Percentiles rank a stretch among this genome's conserved stretches.
These are phyloP conservation scores for Phlebiopsis flavidoalba DNA, from an alignment of 768 basidiomycete species.

Conservation along the genomic window DNA sequence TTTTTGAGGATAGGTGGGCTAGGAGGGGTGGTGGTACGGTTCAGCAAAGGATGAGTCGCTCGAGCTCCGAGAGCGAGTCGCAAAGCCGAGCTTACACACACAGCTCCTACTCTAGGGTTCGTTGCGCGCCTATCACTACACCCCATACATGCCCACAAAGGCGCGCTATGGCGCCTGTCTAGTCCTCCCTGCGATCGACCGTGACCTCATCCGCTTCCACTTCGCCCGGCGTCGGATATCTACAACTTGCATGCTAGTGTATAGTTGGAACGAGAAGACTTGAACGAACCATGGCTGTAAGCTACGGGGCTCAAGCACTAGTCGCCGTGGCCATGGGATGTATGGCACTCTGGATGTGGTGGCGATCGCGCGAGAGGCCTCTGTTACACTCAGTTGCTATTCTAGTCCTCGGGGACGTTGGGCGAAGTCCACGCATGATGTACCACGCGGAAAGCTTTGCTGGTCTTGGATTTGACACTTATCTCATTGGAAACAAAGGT, in stretches of 20 bases:
- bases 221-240: background rate
- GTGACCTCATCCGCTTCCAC: background rate
- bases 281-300: background rate
- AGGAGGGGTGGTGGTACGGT: background rate
- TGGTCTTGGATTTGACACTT: conserved; percentile 68
- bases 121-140: background rate
- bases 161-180: background rate
- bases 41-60: background rate
- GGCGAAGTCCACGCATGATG: conserved; percentile 97
- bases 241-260: background rate
- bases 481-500: conserved; percentile 87
- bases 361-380: conserved; percentile 11
- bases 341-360: background rate
- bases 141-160: background rate
- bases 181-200: background rate
- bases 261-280: background rate
- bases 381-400: conserved; percentile 72
- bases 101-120: background rate
- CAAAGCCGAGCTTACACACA: conserved; percentile 3
- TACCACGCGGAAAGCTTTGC: conserved; percentile 95
- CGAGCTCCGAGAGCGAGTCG: background rate
- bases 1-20: background rate
- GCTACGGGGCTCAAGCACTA: background rate
- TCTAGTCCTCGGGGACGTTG: conserved; percentile 92
- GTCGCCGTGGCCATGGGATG: background rate